Conservation (phyloP, 169 alveolate genomes). For the Amoebophrya sp. region DNA sequence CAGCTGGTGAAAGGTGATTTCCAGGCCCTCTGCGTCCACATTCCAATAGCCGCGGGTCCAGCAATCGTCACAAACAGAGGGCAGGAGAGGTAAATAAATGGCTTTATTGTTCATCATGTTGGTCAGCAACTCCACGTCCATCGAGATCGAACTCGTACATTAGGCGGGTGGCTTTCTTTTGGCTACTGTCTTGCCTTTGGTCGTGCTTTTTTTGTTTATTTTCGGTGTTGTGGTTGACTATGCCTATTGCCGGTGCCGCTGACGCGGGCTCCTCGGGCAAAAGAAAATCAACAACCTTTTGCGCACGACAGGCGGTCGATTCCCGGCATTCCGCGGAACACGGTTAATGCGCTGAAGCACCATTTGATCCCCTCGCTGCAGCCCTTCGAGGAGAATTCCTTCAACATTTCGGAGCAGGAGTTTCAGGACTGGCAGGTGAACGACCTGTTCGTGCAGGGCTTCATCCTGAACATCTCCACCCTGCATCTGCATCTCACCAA, state of each 20-base stretch:
- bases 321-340: not conserved
- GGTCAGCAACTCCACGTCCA: too few species aligned
- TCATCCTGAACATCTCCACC: not conserved
- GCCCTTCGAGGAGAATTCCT: not conserved
- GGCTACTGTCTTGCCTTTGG: too few species aligned
- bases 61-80: too few species aligned
- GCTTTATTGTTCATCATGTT: too few species aligned
- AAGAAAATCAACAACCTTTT: too few species aligned
- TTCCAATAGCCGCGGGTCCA: not conserved
- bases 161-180: too few species aligned
- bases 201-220: too few species aligned
- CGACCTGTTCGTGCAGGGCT: not conserved
- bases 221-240: too few species aligned
- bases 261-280: too few species aligned
- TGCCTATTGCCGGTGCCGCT: too few species aligned
- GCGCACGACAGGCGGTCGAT: slow-evolving; percentile 7
- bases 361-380: not conserved
- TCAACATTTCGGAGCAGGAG: not conserved
- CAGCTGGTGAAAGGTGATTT: not conserved
- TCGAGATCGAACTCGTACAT: too few species aligned
- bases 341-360: not conserved
- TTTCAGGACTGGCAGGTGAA: not conserved
- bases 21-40: not conserved
- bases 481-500: not conserved
- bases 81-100: too few species aligned